Conservation (phyloP, 2,329 filamentous ascomycete genomes). For the Raffaelea ambrosiae region DNA sequence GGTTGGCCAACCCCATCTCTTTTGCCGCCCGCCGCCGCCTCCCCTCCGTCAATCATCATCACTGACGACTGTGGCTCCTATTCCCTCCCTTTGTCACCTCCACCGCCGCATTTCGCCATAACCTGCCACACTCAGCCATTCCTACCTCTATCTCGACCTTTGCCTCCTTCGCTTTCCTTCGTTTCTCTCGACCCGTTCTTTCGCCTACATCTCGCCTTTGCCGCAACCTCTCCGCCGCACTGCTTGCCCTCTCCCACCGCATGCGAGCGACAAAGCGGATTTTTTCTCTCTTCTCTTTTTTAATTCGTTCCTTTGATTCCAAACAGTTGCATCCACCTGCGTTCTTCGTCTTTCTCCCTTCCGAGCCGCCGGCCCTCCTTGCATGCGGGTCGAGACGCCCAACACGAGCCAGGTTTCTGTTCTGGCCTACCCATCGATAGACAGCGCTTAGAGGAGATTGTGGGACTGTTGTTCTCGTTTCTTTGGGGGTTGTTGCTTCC, state of each 20-base stretch:
- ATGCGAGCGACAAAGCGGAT: too few species aligned
- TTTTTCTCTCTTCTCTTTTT: too few species aligned
- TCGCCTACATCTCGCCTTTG: too few species aligned
- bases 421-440: background rate
- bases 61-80: conserved; percentile 1
- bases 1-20: too few species aligned
- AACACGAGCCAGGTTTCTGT: conserved; percentile 1
- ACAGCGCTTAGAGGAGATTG: background rate
- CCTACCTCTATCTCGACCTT: background rate
- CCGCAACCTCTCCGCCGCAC: too few species aligned
- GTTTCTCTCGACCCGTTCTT: too few species aligned
- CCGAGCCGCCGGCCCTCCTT: background rate
- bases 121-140: background rate
- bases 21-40: background rate
- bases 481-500: background rate
- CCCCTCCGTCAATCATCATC: background rate
- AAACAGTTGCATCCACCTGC: too few species aligned
- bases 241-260: too few species aligned
- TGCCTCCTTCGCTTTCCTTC: background rate
- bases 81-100: conserved; percentile 1
- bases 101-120: conserved; percentile 1
- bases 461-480: background rate
- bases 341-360: too few species aligned
- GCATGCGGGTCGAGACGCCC: conserved; percentile 5
- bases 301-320: too few species aligned